A percentile compares a stretch with the other conserved stretches of the same genome.
These are phyloP conservation scores for Phytophthora cactorum DNA, from an alignment of 352 stramenopile genomes.

Conservation along the genomic window DNA sequence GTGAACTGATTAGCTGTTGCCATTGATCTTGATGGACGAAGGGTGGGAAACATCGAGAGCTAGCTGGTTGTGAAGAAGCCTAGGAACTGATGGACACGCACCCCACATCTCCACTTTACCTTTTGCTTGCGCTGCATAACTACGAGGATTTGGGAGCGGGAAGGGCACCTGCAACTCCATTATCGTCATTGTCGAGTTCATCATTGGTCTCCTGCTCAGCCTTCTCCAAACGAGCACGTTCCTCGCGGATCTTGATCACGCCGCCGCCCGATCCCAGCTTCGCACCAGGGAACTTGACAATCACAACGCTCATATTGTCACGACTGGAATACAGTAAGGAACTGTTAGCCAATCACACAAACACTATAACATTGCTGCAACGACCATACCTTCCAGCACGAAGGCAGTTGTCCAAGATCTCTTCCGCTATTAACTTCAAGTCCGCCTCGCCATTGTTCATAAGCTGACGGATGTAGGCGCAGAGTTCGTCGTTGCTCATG, in stretches of 20 bases:
- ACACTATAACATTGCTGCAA: neutral
- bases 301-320: conserved; percentile 88
- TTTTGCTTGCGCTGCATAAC: conserved; percentile 14
- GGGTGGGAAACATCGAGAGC: conserved; percentile 14
- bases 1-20: conserved; percentile 8
- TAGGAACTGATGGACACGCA: conserved; percentile 10
- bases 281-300: conserved; percentile 78
- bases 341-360: neutral
- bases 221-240: conserved; percentile 54
- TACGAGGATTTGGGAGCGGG: conserved; percentile 29
- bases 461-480: conserved; percentile 83
- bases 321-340: conserved; percentile 38
- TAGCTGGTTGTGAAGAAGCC: conserved; percentile 28
- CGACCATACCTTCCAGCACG: conserved; percentile 66
- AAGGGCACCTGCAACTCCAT: conserved; percentile 22
- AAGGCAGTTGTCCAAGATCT: conserved; percentile 81
- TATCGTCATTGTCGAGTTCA: conserved; percentile 23
- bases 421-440: conserved; percentile 79
- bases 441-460: conserved; percentile 73
- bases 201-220: conserved; percentile 41
- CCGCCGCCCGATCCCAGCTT: conserved; percentile 70
- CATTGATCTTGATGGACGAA: conserved; percentile 16
- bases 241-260: conserved; percentile 62
- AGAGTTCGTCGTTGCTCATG: conserved; percentile 91
- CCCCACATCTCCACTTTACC: conserved; percentile 15